A percentile compares a stretch with the other conserved stretches of the same genome.
phyloP scores from a whole-genome alignment of 495 filamentous ascomycete species.

The Neurospora sp. region DNA sequence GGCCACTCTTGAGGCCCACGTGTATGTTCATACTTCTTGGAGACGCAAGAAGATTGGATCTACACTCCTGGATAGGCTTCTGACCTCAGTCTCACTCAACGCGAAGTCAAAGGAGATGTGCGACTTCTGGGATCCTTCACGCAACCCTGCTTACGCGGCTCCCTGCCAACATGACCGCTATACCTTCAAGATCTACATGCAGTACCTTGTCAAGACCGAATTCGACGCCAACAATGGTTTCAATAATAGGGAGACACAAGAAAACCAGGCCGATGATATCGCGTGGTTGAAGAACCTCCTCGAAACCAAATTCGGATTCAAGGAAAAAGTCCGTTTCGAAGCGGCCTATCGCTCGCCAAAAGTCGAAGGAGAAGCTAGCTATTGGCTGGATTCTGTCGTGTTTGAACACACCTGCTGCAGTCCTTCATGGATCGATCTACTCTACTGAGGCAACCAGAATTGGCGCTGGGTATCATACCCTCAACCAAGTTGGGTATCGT shows the following conservation, averaged over 20 bases:
- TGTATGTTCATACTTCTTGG: constrained; percentile 25
- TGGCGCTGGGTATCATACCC: not conserved
- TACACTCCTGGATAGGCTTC: constrained; percentile 27
- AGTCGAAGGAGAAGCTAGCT: not conserved
- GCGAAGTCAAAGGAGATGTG: constrained; percentile 16
- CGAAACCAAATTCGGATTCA: constrained; percentile 14
- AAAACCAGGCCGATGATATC: constrained; percentile 12
- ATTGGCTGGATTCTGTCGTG: constrained; percentile 19
- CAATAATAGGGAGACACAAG: constrained; percentile 5
- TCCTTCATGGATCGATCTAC: not conserved
- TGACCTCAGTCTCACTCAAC: constrained; percentile 16
- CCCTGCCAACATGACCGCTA: constrained; percentile 10
- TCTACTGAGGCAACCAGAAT: not conserved
- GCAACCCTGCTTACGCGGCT: constrained; percentile 13
- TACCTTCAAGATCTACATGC: constrained; percentile 18
- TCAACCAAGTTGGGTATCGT: not conserved
- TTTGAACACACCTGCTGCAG: constrained; percentile 19
- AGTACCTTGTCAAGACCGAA: constrained; percentile 16
- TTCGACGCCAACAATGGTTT: not conserved
- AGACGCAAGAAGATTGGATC: constrained; percentile 27
- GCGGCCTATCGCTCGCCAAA: constrained; percentile 7
- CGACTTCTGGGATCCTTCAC: constrained; percentile 19
- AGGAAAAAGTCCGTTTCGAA: constrained; percentile 10
- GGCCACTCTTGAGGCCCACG: constrained; percentile 18
- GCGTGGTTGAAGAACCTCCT: constrained; percentile 21